Evolutionary conservation across 2,329 filamentous ascomycete genomes (phyloP), one percentile per base, ranked within the genome.

Genomic region (Myriosclerotinia scirpicola): DNA sequence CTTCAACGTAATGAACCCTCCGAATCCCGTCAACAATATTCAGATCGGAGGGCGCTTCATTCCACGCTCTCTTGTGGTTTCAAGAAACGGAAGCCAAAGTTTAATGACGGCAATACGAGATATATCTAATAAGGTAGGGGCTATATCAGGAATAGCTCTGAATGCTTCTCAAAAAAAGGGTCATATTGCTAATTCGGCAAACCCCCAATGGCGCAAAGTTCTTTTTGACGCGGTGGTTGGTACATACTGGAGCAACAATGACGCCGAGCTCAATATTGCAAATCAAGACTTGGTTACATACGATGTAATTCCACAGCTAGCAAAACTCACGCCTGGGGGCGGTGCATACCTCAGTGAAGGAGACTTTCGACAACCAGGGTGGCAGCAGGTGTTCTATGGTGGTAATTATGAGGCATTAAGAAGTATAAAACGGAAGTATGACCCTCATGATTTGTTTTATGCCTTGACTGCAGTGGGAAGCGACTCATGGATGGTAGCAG

Each of bases 351-450:
- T 67, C 2, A 61, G 60, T 8, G 67, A 68, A 58, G 58, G 53
- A n/a, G 64, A 68, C 50, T 54, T 60, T 26, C 58, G 53, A 20
- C 52, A 67, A 54, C 64, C 64, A 0, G 50, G 60, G 36, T 68
- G 62, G 44, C 67, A 69, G 48, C 64, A 68, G 36, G 63, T 40
- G 5, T 82, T 82, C 70, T 83, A 78, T 68, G 82, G 81, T 1
- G 62, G 22, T 2, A 82, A 82, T 65, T 84, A 83, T 65, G 65
- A 72, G 1, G 68, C 69, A n/a, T 70, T 84, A 17, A 65, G 77
- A 15, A 42, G 60, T 1, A 75, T 85, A 46, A 86, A 87, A 79
- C 71, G 75, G 44, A 80, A 78, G 71, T 84, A 81, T 69, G 84
- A 84, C 67, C 76, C 79, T 2, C 53, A 75, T 0, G 72, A 73